Percentiles rank a stretch among this genome's conserved stretches.
phyloP scores from a whole-genome alignment of 2,329 filamentous ascomycete species.

The Fusarium dimerum region DNA sequence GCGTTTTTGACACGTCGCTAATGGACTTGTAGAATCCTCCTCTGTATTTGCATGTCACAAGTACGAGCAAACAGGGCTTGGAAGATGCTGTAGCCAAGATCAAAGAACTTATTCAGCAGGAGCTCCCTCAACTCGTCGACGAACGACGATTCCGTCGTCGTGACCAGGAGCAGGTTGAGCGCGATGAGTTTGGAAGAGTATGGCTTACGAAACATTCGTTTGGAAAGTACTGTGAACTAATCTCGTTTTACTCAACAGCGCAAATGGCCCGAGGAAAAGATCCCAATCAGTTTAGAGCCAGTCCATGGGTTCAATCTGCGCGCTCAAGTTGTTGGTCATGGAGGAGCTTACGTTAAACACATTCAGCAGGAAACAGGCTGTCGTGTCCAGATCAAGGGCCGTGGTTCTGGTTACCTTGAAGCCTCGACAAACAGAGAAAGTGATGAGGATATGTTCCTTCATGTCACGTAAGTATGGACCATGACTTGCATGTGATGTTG shows the following conservation, averaged over 20 bases:
- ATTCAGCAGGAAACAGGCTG: constrained; percentile 95
- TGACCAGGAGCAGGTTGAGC: constrained; percentile 79
- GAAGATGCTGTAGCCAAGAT: constrained; percentile 87
- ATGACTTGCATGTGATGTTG: neutral
- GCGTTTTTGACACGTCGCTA: neutral
- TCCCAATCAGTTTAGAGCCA: constrained; percentile 86
- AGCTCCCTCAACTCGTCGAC: constrained; percentile 92
- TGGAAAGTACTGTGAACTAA: constrained; percentile 1
- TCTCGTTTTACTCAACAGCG: constrained; percentile 57
- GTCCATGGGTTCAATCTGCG: constrained; percentile 94
- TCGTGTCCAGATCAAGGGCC: constrained; percentile 97
- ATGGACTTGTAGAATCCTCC: constrained; percentile 71
- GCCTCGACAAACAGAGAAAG: constrained; percentile 84
- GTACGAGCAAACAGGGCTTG: constrained; percentile 86
- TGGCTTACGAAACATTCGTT: constrained; percentile 26
- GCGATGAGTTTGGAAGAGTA: constrained; percentile 89
- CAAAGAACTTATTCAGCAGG: constrained; percentile 93
- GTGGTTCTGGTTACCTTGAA: constrained; percentile 92
- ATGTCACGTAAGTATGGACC: constrained; percentile 74
- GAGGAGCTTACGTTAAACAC: constrained; percentile 95
- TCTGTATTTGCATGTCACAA: constrained; percentile 92
- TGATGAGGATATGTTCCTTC: constrained; percentile 94
- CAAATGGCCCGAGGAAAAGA: constrained; percentile 98
- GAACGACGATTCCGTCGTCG: constrained; percentile 87
- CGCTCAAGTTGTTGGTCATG: constrained; percentile 92